These are phyloP conservation scores for Pochonia chlamydosporia DNA, from an alignment of 2,329 filamentous ascomycete genomes.

Conservation along the genomic window DNA sequence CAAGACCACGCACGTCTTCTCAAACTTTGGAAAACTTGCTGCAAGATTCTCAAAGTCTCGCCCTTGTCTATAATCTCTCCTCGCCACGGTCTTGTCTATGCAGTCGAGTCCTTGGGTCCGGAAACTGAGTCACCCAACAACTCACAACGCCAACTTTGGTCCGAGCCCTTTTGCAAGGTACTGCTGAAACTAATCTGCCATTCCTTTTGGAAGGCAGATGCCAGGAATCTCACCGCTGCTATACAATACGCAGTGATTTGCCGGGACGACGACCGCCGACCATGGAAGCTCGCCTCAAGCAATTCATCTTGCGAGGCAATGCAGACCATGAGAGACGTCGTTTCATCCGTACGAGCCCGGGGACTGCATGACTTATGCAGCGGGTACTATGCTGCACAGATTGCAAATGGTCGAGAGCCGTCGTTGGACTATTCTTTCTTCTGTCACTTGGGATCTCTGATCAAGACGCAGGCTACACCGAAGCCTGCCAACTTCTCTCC, in stretches of 20 bases:
- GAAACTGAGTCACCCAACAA: not conserved
- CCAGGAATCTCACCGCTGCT: not conserved
- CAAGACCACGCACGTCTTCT: not conserved
- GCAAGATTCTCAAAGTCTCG: not conserved
- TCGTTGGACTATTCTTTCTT: not conserved
- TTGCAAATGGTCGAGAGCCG: not conserved
- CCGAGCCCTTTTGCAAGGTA: slow-evolving; percentile 2
- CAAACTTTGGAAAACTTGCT: slow-evolving; percentile 1
- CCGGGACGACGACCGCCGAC: not conserved
- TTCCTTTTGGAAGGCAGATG: not conserved
- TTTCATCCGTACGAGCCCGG: not conserved
- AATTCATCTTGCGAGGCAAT: not conserved
- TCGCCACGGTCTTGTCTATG: not conserved
- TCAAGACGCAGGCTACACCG: not conserved
- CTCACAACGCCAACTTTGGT: not conserved
- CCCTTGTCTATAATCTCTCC: slow-evolving; percentile 2
- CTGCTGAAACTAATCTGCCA: not conserved
- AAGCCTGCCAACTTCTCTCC: not conserved
- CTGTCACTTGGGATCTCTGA: not conserved
- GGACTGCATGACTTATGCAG: not conserved
- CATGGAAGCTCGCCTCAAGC: slow-evolving; percentile 1
- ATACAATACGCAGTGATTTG: slow-evolving; percentile 4
- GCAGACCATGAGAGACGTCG: not conserved
- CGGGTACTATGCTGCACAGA: not conserved
- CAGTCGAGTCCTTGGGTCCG: not conserved